Percentiles rank a stretch among this genome's conserved stretches.
These are phyloP conservation scores for Lippia alba DNA, from an alignment of 305 asterid species.

Conservation along the genomic window DNA sequence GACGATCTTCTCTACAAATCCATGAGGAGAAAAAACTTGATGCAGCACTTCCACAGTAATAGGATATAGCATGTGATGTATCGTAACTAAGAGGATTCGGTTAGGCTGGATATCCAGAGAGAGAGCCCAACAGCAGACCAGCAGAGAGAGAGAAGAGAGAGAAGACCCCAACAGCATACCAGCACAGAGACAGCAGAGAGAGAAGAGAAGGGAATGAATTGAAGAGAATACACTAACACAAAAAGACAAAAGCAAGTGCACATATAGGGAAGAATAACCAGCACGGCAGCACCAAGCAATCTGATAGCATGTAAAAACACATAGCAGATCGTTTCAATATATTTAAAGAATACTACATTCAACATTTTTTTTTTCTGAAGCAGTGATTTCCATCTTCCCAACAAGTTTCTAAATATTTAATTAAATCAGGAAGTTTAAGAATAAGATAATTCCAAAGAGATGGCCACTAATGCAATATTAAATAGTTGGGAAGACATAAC, in stretches of 20 bases:
- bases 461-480: background rate
- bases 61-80: conserved; percentile 99
- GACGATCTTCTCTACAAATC: conserved; percentile 99
- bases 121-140: conserved; percentile 77
- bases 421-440: background rate
- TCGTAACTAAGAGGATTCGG: conserved; percentile 97
- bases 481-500: conserved; percentile 12
- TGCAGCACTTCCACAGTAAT: conserved; percentile 99
- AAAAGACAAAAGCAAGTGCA: conserved; percentile 57
- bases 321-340: conserved; percentile 10
- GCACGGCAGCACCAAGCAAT: conserved; percentile 46
- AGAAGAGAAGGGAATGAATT: conserved; percentile 89
- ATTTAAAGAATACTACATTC: background rate
- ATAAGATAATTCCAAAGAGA: background rate
- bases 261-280: conserved; percentile 42
- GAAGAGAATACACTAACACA: conserved; percentile 51
- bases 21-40: conserved; percentile 99
- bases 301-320: conserved; percentile 35
- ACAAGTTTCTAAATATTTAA: background rate
- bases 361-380: background rate
- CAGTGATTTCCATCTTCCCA: background rate
- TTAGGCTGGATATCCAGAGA: conserved; percentile 93
- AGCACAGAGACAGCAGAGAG: conserved; percentile 77
- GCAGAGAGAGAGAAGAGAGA: conserved; percentile 78
- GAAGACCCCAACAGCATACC: conserved; percentile 87